A percentile compares a stretch with the other conserved stretches of the same genome.
These are phyloP conservation scores for Aspergillus coremiiformis DNA, from an alignment of 495 filamentous ascomycete species.

Conservation along the genomic window DNA sequence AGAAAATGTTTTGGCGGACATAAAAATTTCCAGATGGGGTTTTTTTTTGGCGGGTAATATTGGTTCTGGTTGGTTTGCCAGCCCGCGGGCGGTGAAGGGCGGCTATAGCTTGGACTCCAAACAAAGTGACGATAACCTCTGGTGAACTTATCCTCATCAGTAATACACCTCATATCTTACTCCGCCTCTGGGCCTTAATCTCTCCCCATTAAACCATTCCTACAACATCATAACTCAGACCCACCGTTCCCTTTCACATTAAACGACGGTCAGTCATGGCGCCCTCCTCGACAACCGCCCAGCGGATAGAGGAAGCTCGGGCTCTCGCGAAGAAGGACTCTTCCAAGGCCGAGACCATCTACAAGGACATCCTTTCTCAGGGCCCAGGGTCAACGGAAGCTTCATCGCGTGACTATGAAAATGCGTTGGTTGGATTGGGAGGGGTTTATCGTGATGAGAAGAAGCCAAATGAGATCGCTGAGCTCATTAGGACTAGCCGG, in stretches of 20 bases:
- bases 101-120: conserved; percentile 3
- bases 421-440: conserved; percentile 62
- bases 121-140: conserved; percentile 9
- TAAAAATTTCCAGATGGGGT: conserved; percentile 5
- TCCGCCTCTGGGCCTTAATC: neutral
- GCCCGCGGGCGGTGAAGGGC: conserved; percentile 17
- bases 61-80: conserved; percentile 11
- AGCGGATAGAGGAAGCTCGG: conserved; percentile 76
- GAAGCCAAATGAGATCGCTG: conserved; percentile 80
- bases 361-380: conserved; percentile 81
- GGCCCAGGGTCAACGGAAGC: conserved; percentile 76
- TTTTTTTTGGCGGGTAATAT: conserved; percentile 14
- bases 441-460: conserved; percentile 88
- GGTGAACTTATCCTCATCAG: conserved; percentile 9
- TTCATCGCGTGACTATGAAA: conserved; percentile 81
- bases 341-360: conserved; percentile 70
- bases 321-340: conserved; percentile 71
- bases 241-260: conserved; percentile 1
- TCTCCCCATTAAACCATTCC: neutral
- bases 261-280: conserved; percentile 36
- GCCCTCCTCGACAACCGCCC: conserved; percentile 41
- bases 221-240: neutral
- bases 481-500: conserved; percentile 83
- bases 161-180: neutral
- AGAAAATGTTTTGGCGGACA: conserved; percentile 1